Percentiles rank a stretch among this genome's conserved stretches.
These are phyloP conservation scores for Apiospora malaysiana DNA, from an alignment of 2,329 filamentous ascomycete genomes.

Conservation along the genomic window DNA sequence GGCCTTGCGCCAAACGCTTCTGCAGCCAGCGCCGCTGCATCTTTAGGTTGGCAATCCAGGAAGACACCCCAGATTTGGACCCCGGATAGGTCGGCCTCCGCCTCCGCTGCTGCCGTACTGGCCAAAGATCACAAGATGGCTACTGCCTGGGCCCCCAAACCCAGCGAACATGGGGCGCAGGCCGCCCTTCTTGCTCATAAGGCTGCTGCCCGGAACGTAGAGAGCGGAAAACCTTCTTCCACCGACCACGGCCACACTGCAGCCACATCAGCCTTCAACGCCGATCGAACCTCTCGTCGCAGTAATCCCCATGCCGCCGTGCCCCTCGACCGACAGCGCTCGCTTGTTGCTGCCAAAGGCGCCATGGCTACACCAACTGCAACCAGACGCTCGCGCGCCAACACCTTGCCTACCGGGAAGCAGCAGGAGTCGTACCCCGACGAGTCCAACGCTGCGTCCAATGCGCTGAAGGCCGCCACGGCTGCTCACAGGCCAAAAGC, in stretches of 20 bases:
- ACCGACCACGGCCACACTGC: constrained; percentile 66
- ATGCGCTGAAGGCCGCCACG: constrained; percentile 76
- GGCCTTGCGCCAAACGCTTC: constrained; percentile 62
- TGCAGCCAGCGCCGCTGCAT: constrained; percentile 77
- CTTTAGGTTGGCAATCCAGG: constrained; percentile 73
- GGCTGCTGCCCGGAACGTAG: constrained; percentile 53
- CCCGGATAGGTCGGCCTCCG: constrained; percentile 64
- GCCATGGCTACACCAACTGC: constrained; percentile 62
- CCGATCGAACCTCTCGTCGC: constrained; percentile 51
- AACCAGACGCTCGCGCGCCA: constrained; percentile 61
- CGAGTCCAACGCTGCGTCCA: constrained; percentile 64
- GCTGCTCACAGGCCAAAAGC: constrained; percentile 63
- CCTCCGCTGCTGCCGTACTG: constrained; percentile 44
- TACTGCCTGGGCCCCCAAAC: constrained; percentile 65
- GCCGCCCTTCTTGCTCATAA: constrained; percentile 73
- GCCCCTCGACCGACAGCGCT: constrained; percentile 62
- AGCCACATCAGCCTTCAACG: constrained; percentile 70
- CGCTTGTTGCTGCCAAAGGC: constrained; percentile 76
- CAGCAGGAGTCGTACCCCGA: constrained; percentile 55
- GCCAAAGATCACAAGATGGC: constrained; percentile 39
- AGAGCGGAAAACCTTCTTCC: constrained; percentile 56
- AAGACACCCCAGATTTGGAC: constrained; percentile 71
- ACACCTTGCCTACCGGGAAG: constrained; percentile 61
- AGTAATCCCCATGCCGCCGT: constrained; percentile 26
- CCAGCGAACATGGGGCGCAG: constrained; percentile 71